Conservation (phyloP, 2,329 filamentous ascomycete species). For the Phaeomoniella chlamydospora region DNA sequence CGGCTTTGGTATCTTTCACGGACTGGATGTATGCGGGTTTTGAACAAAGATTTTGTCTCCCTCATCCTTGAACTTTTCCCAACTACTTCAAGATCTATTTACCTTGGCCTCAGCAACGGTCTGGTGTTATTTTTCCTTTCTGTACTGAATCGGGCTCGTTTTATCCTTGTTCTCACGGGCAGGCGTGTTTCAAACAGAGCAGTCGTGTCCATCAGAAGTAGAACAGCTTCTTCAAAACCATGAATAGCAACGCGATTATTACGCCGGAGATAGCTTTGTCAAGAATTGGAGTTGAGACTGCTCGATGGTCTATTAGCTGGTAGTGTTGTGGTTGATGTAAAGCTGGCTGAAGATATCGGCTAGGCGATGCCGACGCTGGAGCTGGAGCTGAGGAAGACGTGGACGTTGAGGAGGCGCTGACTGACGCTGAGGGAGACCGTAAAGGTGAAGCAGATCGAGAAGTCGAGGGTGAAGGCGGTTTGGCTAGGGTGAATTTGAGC, state of each 20-base stretch:
- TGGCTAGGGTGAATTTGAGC: constrained; percentile 6
- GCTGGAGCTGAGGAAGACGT: constrained; percentile 7
- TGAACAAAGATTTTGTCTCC: too few relatives aligned
- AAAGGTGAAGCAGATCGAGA: constrained; percentile 12
- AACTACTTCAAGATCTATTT: too few relatives aligned
- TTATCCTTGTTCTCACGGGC: too few relatives aligned
- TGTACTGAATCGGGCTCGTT: too few relatives aligned
- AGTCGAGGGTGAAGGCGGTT: neutral
- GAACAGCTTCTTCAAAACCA: constrained; percentile 43
- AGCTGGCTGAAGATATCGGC: constrained; percentile 13
- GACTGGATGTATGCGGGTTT: too few relatives aligned
- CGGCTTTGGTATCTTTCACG: too few relatives aligned
- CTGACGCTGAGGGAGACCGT: constrained; percentile 23
- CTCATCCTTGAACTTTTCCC: too few relatives aligned
- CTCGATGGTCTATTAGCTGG: neutral
- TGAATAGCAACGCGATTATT: constrained; percentile 52
- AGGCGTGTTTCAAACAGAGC: too few relatives aligned
- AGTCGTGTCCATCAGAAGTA: too few relatives aligned
- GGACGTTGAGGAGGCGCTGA: constrained; percentile 4
- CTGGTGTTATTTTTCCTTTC: too few relatives aligned
- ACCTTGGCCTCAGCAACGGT: too few relatives aligned
- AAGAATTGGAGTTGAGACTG: constrained; percentile 52
- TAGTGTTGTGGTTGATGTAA: constrained; percentile 24
- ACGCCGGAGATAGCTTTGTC: constrained; percentile 68
- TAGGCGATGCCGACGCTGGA: constrained; percentile 6